Conservation (phyloP, 768 basidiomycete genomes). For the Hygrocybe coccinea region DNA sequence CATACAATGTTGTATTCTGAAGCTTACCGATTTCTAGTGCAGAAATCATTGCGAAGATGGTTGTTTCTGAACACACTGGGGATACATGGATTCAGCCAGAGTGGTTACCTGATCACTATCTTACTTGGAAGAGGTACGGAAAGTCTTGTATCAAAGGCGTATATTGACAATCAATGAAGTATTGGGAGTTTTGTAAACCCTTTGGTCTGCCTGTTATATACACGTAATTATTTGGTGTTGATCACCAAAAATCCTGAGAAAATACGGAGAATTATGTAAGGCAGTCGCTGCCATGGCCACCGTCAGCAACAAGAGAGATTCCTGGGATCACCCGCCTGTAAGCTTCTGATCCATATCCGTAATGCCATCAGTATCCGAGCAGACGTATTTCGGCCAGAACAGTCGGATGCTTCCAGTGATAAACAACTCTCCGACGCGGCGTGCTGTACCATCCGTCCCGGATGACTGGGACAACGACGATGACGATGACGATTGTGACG, state of each 20-base stretch:
- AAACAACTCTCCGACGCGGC: neutral
- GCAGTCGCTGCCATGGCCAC: no score
- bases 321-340: slow-evolving; percentile 3
- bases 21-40: slow-evolving; percentile 1
- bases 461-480: slow-evolving; percentile 60
- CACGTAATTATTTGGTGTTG: no score
- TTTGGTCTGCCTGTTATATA: no score
- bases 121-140: slow-evolving; percentile 7
- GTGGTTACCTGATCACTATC: slow-evolving; percentile 9
- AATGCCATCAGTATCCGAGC: neutral
- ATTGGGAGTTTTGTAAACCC: no score
- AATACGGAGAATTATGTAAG: no score
- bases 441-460: slow-evolving; percentile 10
- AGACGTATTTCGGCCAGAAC: neutral
- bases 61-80: slow-evolving; percentile 7
- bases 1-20: neutral
- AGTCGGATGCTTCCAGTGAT: neutral
- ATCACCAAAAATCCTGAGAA: no score
- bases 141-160: no score
- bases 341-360: neutral
- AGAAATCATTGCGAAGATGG: slow-evolving; percentile 8
- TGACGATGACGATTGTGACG: slow-evolving; percentile 32
- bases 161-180: no score
- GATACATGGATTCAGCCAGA: slow-evolving; percentile 6
- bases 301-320: neutral